Conservation (phyloP, 495 filamentous ascomycete genomes). For the Hyaloscypha finlandica region DNA sequence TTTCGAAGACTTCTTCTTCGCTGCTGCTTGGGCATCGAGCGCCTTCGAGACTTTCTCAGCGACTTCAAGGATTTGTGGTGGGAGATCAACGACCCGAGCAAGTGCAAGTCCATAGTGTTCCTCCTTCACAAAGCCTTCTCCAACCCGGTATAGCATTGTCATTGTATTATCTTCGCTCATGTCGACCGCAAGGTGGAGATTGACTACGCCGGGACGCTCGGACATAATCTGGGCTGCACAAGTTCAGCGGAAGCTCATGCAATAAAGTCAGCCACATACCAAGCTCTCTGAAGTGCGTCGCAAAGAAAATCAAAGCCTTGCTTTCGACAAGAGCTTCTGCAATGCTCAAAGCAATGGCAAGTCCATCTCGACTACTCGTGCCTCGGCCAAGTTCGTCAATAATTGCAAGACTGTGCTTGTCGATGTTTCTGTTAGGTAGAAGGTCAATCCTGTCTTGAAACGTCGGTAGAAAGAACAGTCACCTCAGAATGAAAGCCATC, state of each 20-base stretch:
- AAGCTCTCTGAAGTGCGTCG: conserved; percentile 87
- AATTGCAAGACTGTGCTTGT: conserved; percentile 74
- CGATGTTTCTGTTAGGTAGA: conserved; percentile 60
- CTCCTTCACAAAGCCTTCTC: conserved; percentile 66
- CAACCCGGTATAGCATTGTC: conserved; percentile 84
- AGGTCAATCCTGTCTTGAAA: conserved; percentile 11
- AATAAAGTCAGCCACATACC: conserved; percentile 35
- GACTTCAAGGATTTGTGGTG: conserved; percentile 61
- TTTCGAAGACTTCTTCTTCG: conserved; percentile 56
- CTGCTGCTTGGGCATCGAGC: conserved; percentile 54
- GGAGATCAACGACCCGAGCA: conserved; percentile 74
- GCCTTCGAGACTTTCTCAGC: conserved; percentile 65
- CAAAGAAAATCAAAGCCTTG: conserved; percentile 82
- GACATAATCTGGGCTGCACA: conserved; percentile 65
- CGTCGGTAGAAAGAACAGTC: conserved; percentile 15
- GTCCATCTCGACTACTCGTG: conserved; percentile 84
- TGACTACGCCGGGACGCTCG: conserved; percentile 73
- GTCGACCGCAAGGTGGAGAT: conserved; percentile 78
- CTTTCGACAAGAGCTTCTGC: conserved; percentile 83
- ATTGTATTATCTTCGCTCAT: conserved; percentile 56
- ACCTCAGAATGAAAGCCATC: conserved; percentile 83
- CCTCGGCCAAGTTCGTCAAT: conserved; percentile 94
- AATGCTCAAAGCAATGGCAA: conserved; percentile 86
- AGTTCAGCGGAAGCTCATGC: conserved; percentile 1
- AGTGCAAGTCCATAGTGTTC: conserved; percentile 80